Percentiles rank a stretch among this genome's conserved stretches.
phyloP scores from a whole-genome alignment of 257 asterid species.

The Solanum microdontum region DNA sequence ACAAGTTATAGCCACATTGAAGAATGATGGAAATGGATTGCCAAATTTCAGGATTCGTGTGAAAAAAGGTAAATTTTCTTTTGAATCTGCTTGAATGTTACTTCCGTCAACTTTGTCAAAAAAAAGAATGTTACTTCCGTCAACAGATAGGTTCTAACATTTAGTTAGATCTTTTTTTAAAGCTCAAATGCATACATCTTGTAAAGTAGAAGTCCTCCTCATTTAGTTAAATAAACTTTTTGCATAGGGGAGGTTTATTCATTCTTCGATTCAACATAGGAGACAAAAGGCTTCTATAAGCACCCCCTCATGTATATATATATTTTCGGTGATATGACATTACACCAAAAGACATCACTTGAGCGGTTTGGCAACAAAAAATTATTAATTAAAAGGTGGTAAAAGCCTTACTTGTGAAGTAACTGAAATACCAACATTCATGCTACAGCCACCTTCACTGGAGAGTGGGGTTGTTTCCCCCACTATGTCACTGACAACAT shows the following conservation, averaged over 20 bases:
- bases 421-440: conserved; percentile 39
- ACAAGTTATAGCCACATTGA: not conserved
- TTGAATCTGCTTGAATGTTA: not conserved
- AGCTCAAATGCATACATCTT: not conserved
- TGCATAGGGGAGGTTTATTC: not conserved
- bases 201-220: not conserved
- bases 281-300: not conserved
- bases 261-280: not conserved
- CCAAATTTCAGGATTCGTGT: not conserved
- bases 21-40: not conserved
- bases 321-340: not conserved
- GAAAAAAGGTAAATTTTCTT: not conserved
- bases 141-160: not conserved
- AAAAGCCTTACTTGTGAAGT: not conserved
- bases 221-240: not conserved
- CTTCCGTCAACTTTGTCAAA: too few species aligned
- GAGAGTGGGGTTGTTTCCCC: conserved; percentile 47
- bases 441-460: conserved; percentile 69
- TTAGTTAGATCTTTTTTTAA: not conserved
- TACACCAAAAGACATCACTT: not conserved
- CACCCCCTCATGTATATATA: not conserved
- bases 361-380: not conserved
- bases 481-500: conserved; percentile 34
- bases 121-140: not conserved
- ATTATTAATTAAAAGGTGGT: not conserved